A percentile compares a stretch with the other conserved stretches of the same genome.
Evolutionary conservation across 371 early-diverging fungal genomes (phyloP).

Genomic region (Rhizomucor miehei): DNA sequence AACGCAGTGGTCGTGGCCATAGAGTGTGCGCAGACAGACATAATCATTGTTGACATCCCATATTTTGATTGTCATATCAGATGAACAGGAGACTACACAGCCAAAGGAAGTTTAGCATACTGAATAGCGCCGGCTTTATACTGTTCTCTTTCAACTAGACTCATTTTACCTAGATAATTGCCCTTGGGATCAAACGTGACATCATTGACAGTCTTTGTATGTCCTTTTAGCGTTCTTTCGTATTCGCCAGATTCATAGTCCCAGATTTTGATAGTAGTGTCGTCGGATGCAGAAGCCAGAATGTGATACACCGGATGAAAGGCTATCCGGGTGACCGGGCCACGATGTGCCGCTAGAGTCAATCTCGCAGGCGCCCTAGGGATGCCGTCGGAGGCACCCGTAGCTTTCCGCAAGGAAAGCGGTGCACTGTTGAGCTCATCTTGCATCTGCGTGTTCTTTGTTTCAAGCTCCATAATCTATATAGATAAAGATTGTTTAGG

Average conservation of each 20-base stretch:
- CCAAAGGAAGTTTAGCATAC: background rate
- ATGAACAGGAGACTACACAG: constrained; percentile 75
- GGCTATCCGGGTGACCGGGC: constrained; percentile 77
- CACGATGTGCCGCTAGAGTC: constrained; percentile 75
- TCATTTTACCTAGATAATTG: constrained; percentile 54
- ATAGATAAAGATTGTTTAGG: background rate
- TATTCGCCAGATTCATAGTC: constrained; percentile 89
- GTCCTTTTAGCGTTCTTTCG: constrained; percentile 89
- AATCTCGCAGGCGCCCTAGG: constrained; percentile 77
- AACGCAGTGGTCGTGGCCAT: constrained; percentile 91
- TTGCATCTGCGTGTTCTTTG: constrained; percentile 70
- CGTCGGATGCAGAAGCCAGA: constrained; percentile 89
- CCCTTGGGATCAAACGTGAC: constrained; percentile 83
- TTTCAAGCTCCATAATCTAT: constrained; percentile 89
- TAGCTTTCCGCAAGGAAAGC: constrained; percentile 54
- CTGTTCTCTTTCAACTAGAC: no score
- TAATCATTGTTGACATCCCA: constrained; percentile 89
- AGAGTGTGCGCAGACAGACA: constrained; percentile 78
- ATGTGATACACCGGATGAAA: constrained; percentile 87
- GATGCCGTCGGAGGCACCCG: constrained; percentile 70
- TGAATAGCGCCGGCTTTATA: no score
- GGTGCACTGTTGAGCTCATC: constrained; percentile 75
- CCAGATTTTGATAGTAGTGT: constrained; percentile 88
- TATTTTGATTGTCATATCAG: constrained; percentile 85
- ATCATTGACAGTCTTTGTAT: constrained; percentile 89